Conservation (phyloP, 2,329 filamentous ascomycete genomes). For the Coniochaeta pulveracea region DNA sequence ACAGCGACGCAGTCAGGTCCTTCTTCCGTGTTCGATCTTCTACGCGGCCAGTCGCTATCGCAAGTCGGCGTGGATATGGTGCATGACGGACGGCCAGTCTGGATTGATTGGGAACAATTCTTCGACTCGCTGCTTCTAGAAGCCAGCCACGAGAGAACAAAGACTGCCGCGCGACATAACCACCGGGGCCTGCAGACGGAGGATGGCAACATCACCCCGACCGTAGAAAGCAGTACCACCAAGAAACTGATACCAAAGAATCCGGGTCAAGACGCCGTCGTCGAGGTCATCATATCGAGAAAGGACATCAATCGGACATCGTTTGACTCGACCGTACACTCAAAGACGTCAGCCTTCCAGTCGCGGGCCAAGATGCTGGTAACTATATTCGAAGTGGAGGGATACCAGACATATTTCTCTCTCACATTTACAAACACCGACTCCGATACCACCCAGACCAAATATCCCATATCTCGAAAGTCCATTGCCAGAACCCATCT, state of each 20-base stretch:
- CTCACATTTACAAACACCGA: conserved; percentile 60
- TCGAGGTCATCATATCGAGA: conserved; percentile 56
- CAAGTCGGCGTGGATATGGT: conserved; percentile 65
- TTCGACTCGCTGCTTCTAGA: conserved; percentile 38
- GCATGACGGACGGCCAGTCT: conserved; percentile 51
- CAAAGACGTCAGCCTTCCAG: conserved; percentile 25
- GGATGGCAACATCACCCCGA: too few relatives aligned
- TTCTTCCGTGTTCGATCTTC: conserved; percentile 44
- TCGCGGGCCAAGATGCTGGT: conserved; percentile 65
- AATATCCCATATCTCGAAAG: conserved; percentile 18
- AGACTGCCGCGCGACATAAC: too few relatives aligned
- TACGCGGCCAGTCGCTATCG: conserved; percentile 55
- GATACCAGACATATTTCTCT: conserved; percentile 58
- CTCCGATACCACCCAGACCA: conserved; percentile 21
- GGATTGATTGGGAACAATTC: conserved; percentile 48
- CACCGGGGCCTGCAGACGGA: too few relatives aligned
- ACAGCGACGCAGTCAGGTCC: conserved; percentile 28
- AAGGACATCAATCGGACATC: conserved; percentile 28
- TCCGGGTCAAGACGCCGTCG: conserved; percentile 35
- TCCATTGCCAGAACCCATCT: conserved; percentile 25
- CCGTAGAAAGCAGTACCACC: too few relatives aligned
- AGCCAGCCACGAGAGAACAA: conserved; percentile 8
- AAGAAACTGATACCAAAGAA: conserved; percentile 19
- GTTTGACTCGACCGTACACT: conserved; percentile 20
- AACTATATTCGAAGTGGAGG: conserved; percentile 59